Evolutionary conservation across 345 rosid genomes (phyloP).

Genomic region (Syzygium jambos): DNA sequence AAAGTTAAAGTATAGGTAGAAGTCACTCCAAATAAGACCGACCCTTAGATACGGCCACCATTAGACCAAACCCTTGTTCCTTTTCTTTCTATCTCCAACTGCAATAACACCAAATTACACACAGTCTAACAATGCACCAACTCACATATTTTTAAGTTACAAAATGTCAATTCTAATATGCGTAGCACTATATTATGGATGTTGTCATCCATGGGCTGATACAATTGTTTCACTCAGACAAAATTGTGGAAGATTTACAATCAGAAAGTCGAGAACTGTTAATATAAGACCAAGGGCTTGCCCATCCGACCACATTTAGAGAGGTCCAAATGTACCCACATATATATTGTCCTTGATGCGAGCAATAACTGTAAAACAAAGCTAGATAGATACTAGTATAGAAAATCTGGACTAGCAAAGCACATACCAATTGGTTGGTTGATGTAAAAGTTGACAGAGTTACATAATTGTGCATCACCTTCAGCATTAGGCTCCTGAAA

Average conservation of each 20-base stretch:
- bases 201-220: neutral
- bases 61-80: neutral
- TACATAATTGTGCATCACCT: conserved; percentile 59
- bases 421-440: conserved; percentile 72
- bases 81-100: neutral
- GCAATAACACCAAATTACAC: neutral
- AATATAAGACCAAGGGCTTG: neutral
- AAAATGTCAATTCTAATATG: neutral
- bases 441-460: conserved; percentile 54
- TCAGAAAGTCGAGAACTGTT: neutral
- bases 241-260: neutral
- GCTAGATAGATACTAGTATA: neutral
- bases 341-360: neutral
- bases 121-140: neutral
- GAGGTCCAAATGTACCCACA: neutral
- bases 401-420: conserved; percentile 1
- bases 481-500: conserved; percentile 74
- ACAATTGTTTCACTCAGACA: neutral
- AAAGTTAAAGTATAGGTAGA: neutral
- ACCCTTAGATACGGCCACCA: neutral
- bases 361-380: neutral
- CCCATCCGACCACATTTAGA: neutral
- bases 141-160: neutral
- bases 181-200: neutral
- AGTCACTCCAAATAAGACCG: neutral